Conservation (phyloP, 345 rosid species). For the Cardiospermum halicacabum region DNA sequence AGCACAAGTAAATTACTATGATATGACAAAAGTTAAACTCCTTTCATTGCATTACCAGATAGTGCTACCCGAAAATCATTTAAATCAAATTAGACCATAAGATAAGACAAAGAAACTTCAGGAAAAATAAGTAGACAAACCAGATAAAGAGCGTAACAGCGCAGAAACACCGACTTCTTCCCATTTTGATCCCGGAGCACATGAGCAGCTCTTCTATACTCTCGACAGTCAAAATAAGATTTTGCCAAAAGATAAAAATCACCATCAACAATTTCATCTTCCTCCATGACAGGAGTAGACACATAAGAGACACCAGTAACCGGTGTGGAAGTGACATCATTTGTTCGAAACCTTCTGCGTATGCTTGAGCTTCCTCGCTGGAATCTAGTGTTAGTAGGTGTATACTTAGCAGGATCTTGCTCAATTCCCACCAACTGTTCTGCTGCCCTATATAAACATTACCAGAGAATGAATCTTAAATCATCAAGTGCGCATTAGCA, state of each 20-base stretch:
- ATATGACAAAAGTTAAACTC: background rate
- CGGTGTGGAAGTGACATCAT: slow-evolving; percentile 69
- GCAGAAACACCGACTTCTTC: slow-evolving; percentile 79
- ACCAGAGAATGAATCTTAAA: background rate
- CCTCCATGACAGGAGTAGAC: slow-evolving; percentile 78
- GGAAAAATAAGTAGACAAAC: slow-evolving; percentile 33
- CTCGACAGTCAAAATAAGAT: slow-evolving; percentile 83
- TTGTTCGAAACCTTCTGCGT: slow-evolving; percentile 73
- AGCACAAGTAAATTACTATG: too few relatives aligned
- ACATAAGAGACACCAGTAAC: slow-evolving; percentile 60
- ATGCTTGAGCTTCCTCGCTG: slow-evolving; percentile 98
- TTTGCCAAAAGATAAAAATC: slow-evolving; percentile 89
- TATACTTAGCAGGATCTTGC: slow-evolving; percentile 81
- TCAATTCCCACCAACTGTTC: slow-evolving; percentile 93
- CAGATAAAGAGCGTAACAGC: slow-evolving; percentile 89
- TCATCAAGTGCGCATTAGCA: background rate
- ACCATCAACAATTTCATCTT: slow-evolving; percentile 69
- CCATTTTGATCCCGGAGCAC: slow-evolving; percentile 73
- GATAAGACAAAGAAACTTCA: background rate
- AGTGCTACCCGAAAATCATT: too few relatives aligned
- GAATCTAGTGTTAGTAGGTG: slow-evolving; percentile 91
- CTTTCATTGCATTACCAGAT: background rate
- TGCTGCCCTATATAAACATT: slow-evolving; percentile 62
- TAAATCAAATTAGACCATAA: slow-evolving; percentile 1
- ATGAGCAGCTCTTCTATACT: slow-evolving; percentile 81